Percentiles rank a stretch among this genome's conserved stretches.
Evolutionary conservation across 169 alveolate genomes (phyloP).

Genomic region (Plasmodium sp.): DNA sequence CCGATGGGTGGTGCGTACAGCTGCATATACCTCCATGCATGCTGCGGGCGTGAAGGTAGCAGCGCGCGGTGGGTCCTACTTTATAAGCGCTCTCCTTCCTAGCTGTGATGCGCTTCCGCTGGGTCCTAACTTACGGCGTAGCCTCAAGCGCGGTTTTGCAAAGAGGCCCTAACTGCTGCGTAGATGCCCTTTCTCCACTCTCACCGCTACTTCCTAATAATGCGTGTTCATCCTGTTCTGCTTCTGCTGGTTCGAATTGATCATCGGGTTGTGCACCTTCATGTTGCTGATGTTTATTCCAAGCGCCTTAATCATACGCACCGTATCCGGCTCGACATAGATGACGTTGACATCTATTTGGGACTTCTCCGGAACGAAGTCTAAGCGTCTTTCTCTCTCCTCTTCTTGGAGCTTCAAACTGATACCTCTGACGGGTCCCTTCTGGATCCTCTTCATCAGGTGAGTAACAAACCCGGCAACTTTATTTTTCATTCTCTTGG

Average conservation of each 20-base stretch:
- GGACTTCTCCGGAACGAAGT: constrained; percentile 96
- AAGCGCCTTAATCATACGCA: constrained; percentile 90
- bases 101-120: background rate
- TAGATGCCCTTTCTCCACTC: background rate
- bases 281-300: constrained; percentile 87
- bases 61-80: background rate
- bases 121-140: background rate
- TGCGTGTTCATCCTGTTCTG: constrained; percentile 67
- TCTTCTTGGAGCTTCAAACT: constrained; percentile 99
- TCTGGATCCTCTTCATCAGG: constrained; percentile 95
- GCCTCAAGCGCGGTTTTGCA: background rate
- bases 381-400: constrained; percentile 99
- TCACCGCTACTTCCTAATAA: background rate
- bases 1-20: background rate
- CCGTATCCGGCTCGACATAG: constrained; percentile 91
- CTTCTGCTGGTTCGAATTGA: constrained; percentile 58
- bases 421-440: constrained; percentile 99
- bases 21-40: background rate
- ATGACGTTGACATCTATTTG: constrained; percentile 93
- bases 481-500: constrained; percentile 98
- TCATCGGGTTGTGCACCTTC: constrained; percentile 78
- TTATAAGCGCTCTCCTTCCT: background rate
- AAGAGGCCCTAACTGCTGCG: background rate
- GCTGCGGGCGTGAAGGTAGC: background rate
- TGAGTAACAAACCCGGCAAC: constrained; percentile 98